phyloP scores from a whole-genome alignment of 805 yeast species.

The Pichia cabralensis region DNA sequence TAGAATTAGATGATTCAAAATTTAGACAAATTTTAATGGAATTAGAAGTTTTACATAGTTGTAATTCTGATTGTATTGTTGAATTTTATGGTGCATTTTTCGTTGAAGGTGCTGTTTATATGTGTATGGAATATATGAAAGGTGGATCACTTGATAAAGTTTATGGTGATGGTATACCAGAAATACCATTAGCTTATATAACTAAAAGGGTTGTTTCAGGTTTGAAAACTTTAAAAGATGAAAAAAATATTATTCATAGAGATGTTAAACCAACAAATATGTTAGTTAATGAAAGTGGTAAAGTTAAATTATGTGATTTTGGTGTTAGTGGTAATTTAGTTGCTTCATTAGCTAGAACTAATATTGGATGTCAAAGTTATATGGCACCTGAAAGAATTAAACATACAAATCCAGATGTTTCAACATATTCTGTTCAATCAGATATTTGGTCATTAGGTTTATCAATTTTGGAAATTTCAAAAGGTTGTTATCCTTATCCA shows the following conservation, averaged over 20 bases:
- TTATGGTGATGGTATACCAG: constrained; percentile 68
- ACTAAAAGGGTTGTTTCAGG: constrained; percentile 76
- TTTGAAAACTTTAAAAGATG: constrained; percentile 73
- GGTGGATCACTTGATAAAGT: constrained; percentile 89
- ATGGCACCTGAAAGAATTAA: constrained; percentile 98
- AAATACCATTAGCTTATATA: constrained; percentile 68
- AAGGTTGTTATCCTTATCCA: constrained; percentile 93
- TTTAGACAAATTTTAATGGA: constrained; percentile 95
- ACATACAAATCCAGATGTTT: constrained; percentile 60
- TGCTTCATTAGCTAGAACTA: constrained; percentile 89
- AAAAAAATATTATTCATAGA: constrained; percentile 86
- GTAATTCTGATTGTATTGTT: constrained; percentile 83
- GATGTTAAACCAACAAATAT: constrained; percentile 97
- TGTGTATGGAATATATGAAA: constrained; percentile 98
- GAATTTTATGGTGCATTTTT: constrained; percentile 97
- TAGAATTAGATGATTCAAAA: constrained; percentile 89
- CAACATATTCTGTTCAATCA: constrained; percentile 83
- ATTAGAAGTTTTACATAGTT: constrained; percentile 83
- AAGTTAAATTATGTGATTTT: constrained; percentile 86
- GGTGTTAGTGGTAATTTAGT: constrained; percentile 95
- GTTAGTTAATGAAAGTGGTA: constrained; percentile 66
- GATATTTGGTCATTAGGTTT: constrained; percentile 95
- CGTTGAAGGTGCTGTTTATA: constrained; percentile 94
- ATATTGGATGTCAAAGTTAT: constrained; percentile 94
- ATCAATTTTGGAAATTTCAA: constrained; percentile 76